phyloP scores from a whole-genome alignment of 1,139 yeast species.

The Yamadazyma membranifaciens region DNA sequence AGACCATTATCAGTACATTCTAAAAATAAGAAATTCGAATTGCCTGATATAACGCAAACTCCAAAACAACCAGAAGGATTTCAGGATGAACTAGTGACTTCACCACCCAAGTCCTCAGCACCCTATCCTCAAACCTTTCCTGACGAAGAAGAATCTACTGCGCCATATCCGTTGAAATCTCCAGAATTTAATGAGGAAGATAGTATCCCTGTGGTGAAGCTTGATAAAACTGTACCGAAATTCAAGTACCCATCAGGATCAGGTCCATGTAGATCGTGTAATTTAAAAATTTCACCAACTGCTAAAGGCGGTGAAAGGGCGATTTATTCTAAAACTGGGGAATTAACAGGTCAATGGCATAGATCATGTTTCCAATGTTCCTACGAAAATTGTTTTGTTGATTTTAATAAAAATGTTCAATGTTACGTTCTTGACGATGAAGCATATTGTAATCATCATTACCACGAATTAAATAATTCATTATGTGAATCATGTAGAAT shows the following conservation, averaged over 20 bases:
- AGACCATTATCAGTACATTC: conserved; percentile 28
- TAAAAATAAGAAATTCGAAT: conserved; percentile 9
- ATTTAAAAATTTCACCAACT: conserved; percentile 42
- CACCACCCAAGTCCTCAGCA: not conserved
- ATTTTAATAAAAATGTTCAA: conserved; percentile 59
- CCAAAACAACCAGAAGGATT: conserved; percentile 8
- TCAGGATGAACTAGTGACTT: not conserved
- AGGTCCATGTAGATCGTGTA: conserved; percentile 76
- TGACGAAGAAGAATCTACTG: not conserved
- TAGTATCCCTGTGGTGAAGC: not conserved
- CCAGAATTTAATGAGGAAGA: conserved; percentile 3
- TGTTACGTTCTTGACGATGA: conserved; percentile 77
- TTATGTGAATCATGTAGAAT: conserved; percentile 66
- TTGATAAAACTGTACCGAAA: conserved; percentile 8
- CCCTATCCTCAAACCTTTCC: too few species aligned
- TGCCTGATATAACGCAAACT: conserved; percentile 17
- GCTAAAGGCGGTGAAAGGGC: conserved; percentile 43
- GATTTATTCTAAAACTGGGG: conserved; percentile 77
- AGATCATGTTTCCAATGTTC: conserved; percentile 77
- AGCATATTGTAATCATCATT: conserved; percentile 83
- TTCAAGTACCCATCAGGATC: conserved; percentile 54
- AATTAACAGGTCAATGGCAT: conserved; percentile 94
- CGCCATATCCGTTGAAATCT: conserved; percentile 3
- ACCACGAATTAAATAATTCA: conserved; percentile 73
- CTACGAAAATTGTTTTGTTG: conserved; percentile 46